A percentile compares a stretch with the other conserved stretches of the same genome.
Conservation (phyloP, 2,329 filamentous ascomycete species). For the Aspergillus tubingensis region DNA sequence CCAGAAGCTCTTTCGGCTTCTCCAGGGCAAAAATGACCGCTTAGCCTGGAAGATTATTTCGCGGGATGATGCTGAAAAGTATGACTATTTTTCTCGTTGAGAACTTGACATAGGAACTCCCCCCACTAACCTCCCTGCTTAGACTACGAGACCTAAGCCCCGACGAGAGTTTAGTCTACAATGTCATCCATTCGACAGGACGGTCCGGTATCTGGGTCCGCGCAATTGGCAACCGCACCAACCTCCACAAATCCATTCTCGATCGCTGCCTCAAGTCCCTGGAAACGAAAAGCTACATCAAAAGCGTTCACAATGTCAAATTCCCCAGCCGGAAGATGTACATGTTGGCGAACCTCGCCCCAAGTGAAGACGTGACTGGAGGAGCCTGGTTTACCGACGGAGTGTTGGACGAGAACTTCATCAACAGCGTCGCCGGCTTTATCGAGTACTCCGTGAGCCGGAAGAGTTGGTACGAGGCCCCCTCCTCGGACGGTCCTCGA, state of each 20-base stretch:
- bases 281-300: constrained; percentile 78
- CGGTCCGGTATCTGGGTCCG: constrained; percentile 89
- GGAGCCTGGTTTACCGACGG: constrained; percentile 94
- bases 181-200: constrained; percentile 81
- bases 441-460: constrained; percentile 73
- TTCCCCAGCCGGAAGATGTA: constrained; percentile 92
- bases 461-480: constrained; percentile 67
- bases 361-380: constrained; percentile 86
- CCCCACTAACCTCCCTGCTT: constrained; percentile 7
- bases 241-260: constrained; percentile 80
- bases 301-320: constrained; percentile 88
- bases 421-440: constrained; percentile 71
- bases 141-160: constrained; percentile 53
- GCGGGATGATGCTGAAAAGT: constrained; percentile 53
- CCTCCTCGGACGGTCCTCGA: constrained; percentile 38
- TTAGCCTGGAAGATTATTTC: constrained; percentile 52
- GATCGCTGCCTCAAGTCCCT: constrained; percentile 82
- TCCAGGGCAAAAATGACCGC: constrained; percentile 46
- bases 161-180: constrained; percentile 84
- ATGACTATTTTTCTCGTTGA: constrained; percentile 16
- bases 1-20: constrained; percentile 49
- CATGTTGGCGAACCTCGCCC: constrained; percentile 81
- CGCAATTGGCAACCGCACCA: constrained; percentile 75
- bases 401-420: constrained; percentile 84
- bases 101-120: constrained; percentile 4